A percentile compares a stretch with the other conserved stretches of the same genome.
phyloP scores from a whole-genome alignment of 139 green algal genomes.

The Chlorella sorokiniana region DNA sequence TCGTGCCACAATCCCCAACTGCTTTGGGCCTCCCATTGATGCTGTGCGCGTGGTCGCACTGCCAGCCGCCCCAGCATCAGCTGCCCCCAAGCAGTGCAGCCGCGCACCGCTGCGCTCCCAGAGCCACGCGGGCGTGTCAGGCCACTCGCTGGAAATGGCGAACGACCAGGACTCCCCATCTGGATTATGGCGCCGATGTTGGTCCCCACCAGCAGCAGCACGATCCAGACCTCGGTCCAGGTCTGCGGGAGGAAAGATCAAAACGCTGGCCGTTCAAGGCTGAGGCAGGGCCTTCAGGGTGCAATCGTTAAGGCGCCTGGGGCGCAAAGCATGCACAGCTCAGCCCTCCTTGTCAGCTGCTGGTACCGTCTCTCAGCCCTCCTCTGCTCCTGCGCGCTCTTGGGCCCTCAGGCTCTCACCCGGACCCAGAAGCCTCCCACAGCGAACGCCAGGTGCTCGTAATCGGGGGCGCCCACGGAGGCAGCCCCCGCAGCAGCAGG shows the following conservation, averaged over 20 bases:
- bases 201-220: constrained; percentile 26
- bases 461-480: neutral
- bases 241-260: neutral
- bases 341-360: neutral
- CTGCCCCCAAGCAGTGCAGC: neutral
- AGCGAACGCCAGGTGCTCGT: neutral
- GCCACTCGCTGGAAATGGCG: constrained; percentile 12
- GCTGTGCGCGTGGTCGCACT: neutral
- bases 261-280: neutral
- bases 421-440: constrained; percentile 13
- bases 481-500: constrained; percentile 15
- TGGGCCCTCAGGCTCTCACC: neutral
- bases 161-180: constrained; percentile 13
- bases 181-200: constrained; percentile 33
- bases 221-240: constrained; percentile 15
- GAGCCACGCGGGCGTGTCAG: constrained; percentile 4
- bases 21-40: neutral
- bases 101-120: neutral
- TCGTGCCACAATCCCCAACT: neutral
- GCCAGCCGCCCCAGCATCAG: too few relatives aligned
- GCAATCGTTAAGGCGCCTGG: too few relatives aligned
- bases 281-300: neutral
- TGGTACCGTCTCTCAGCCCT: neutral
- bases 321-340: neutral
- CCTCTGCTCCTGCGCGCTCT: neutral